Evolutionary conservation across 2,329 filamentous ascomycete species (phyloP), one percentile per base, ranked within the genome.

Genomic region (Pyricularia sp.): DNA sequence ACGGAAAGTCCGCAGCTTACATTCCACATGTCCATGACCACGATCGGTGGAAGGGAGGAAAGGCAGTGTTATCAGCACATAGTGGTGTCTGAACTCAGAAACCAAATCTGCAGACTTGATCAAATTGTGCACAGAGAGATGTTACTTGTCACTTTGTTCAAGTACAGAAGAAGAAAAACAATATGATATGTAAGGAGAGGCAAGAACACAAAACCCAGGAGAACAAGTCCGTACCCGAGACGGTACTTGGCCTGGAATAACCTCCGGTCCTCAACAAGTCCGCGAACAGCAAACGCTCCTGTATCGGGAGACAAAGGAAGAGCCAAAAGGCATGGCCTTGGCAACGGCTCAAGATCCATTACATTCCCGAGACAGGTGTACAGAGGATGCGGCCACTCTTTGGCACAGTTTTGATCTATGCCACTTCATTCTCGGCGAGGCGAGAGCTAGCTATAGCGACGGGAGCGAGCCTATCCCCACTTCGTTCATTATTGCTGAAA

Each of bases 331-430:
- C 50, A 64, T 67, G 33, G 67, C 25, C 59, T n/a, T 65, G 20
- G 31, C 50, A 72, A 71, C 70, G 72, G 72, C 70, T 66, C 20
- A 55, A 55, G 42, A 55, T 55, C 72, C 76, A 76, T 78, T 77
- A 75, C 77, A 79, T 76, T 80, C 78, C 79, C 79, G 79, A 81
- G 77, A 81, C 79, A 79, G 72, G 65, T 69, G 31, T 64, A 76
- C 73, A 76, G 75, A 77, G 74, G 71, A 70, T 70, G 74, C 73
- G 42, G 42, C 6, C 42, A 55, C 20, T 55, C 42, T n/a, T n/a
- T 55, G 17, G n/a, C n/a, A n/a, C 20, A 55, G 1, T 20, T 55
- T 55, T 55, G 42, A 55, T 55, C 5, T 55, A 55, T 42, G 42
- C 42, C 42, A n/a, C 20, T 55, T 55, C 42, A 55, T 55, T 55